These are phyloP conservation scores for Nelumbo lutea DNA, from an alignment of 164 flowering plant genomes.

Conservation along the genomic window DNA sequence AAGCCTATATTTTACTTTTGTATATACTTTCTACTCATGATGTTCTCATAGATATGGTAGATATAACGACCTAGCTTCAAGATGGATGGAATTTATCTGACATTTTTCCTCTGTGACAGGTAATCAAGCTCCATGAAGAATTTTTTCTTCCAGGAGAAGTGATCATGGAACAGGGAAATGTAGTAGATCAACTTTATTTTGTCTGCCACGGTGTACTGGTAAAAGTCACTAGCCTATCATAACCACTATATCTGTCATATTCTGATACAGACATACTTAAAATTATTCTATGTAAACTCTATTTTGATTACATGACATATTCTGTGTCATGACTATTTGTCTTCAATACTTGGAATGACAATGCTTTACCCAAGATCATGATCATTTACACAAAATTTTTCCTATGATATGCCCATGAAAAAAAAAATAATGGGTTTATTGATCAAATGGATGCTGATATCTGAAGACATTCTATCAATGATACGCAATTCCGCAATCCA, in stretches of 20 bases:
- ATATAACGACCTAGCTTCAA: background rate
- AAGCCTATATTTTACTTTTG: too few relatives aligned
- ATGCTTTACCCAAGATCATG: background rate
- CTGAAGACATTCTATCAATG: background rate
- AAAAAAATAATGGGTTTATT: too few relatives aligned
- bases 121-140: conserved; percentile 71
- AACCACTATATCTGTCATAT: background rate
- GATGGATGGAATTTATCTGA: background rate
- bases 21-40: too few relatives aligned
- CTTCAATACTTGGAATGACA: background rate
- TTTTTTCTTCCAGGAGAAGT: conserved; percentile 90
- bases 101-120: conserved; percentile 42
- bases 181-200: conserved; percentile 78
- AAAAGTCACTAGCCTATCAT: conserved; percentile 7
- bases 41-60: background rate
- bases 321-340: too few relatives aligned
- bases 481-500: background rate
- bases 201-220: conserved; percentile 79
- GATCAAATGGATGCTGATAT: too few relatives aligned
- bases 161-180: conserved; percentile 77
- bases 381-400: background rate
- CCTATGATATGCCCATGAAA: too few relatives aligned
- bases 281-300: background rate
- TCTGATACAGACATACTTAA: background rate
- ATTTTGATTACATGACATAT: too few relatives aligned